A percentile compares a stretch with the other conserved stretches of the same genome.
Evolutionary conservation across 176 grass and related monocot species (phyloP).

Genomic region (Zea luxurians): DNA sequence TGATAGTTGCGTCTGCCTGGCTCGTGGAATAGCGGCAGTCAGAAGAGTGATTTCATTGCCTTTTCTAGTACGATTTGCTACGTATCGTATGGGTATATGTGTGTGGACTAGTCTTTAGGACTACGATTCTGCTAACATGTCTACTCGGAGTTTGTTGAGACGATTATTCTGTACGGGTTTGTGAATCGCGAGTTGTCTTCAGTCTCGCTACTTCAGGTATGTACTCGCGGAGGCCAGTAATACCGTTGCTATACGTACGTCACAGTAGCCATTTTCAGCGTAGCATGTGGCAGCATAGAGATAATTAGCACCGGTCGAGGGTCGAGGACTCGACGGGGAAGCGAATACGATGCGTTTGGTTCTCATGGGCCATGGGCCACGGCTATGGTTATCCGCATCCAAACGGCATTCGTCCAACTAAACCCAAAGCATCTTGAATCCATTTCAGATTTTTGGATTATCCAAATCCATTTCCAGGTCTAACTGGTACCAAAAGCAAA

Average conservation of each 20-base stretch:
- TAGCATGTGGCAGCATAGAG: background rate
- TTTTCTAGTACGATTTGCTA: background rate
- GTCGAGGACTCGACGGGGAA: too few species aligned
- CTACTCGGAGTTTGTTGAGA: background rate
- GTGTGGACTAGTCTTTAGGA: background rate
- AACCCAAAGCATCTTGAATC: too few species aligned
- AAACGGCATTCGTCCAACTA: too few species aligned
- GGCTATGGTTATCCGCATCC: too few species aligned
- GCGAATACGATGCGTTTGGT: too few species aligned
- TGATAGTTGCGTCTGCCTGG: background rate
- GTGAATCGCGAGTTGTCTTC: too few species aligned
- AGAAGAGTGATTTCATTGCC: background rate
- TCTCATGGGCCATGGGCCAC: too few species aligned
- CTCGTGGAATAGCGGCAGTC: constrained; percentile 16
- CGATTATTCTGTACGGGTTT: background rate
- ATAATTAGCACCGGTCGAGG: background rate
- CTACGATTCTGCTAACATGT: background rate
- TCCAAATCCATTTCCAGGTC: too few species aligned
- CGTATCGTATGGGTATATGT: background rate
- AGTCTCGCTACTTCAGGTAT: too few species aligned
- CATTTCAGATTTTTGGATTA: too few species aligned
- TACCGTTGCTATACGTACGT: background rate
- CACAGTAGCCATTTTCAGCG: background rate
- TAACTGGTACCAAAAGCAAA: too few species aligned
- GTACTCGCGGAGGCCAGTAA: background rate